Evolutionary conservation across 148 eudicot genomes (phyloP).

Genomic region (Limonium bicolor): DNA sequence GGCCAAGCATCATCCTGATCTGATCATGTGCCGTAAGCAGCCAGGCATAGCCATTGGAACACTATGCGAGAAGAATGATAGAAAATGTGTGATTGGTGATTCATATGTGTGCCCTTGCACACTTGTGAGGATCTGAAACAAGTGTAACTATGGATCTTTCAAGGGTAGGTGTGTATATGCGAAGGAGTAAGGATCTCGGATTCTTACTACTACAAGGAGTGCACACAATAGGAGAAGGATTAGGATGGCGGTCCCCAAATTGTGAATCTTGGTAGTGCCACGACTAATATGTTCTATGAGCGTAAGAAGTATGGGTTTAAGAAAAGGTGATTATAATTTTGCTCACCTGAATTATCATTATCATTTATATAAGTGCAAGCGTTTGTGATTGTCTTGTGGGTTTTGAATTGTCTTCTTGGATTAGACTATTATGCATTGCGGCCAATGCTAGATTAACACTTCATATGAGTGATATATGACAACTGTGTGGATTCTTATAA

Average conservation of each 20-base stretch:
- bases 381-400: no score
- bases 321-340: slow-evolving; percentile 59
- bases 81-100: slow-evolving; percentile 69
- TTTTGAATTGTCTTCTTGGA: no score
- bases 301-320: slow-evolving; percentile 61
- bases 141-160: slow-evolving; percentile 80
- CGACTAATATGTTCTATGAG: slow-evolving; percentile 66
- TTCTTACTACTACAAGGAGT: slow-evolving; percentile 76
- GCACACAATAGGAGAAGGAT: slow-evolving; percentile 81
- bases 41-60: slow-evolving; percentile 79
- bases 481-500: no score
- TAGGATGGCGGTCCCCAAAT: slow-evolving; percentile 78
- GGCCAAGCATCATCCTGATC: slow-evolving; percentile 92
- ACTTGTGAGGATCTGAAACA: slow-evolving; percentile 61
- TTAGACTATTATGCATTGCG: no score
- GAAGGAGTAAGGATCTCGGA: slow-evolving; percentile 84
- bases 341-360: no score
- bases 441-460: no score
- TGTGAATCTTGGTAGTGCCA: slow-evolving; percentile 78
- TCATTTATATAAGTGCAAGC: no score
- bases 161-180: slow-evolving; percentile 76
- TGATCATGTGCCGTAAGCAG: slow-evolving; percentile 82
- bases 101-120: slow-evolving; percentile 90
- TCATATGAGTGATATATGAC: no score
- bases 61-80: slow-evolving; percentile 68